A percentile compares a stretch with the other conserved stretches of the same genome.
Conservation (phyloP, 768 basidiomycete genomes). For the Boletus patriciae region DNA sequence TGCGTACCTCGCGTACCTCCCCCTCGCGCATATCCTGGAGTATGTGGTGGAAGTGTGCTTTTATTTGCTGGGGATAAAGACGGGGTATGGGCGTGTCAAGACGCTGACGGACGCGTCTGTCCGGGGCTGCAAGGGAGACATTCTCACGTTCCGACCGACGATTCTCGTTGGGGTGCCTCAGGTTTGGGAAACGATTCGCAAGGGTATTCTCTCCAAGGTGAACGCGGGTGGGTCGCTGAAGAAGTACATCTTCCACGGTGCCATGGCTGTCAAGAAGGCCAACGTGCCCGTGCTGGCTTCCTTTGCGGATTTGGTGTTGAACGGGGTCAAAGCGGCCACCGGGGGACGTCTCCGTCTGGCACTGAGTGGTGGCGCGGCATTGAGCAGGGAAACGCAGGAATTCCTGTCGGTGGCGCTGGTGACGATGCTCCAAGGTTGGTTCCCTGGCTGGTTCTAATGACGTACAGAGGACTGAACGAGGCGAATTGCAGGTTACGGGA, state of each 20-base stretch:
- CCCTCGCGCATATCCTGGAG: constrained; percentile 93
- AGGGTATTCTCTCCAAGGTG: constrained; percentile 86
- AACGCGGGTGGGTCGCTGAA: constrained; percentile 63
- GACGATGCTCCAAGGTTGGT: constrained; percentile 79
- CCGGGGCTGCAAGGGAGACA: constrained; percentile 84
- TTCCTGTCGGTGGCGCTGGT: constrained; percentile 83
- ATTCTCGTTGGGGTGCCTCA: constrained; percentile 95
- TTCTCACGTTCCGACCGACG: constrained; percentile 77
- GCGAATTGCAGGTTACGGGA: constrained; percentile 69
- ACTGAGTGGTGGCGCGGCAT: constrained; percentile 82
- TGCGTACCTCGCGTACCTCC: constrained; percentile 83
- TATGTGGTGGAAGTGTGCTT: constrained; percentile 87
- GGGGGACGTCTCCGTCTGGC: constrained; percentile 84
- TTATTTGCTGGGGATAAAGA: constrained; percentile 73
- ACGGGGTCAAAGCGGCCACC: constrained; percentile 75
- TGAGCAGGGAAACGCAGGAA: constrained; percentile 86
- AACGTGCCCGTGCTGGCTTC: constrained; percentile 62
- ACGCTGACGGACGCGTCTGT: constrained; percentile 95
- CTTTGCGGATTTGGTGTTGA: constrained; percentile 80
- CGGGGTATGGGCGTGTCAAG: constrained; percentile 92
- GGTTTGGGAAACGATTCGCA: constrained; percentile 96
- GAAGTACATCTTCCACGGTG: constrained; percentile 78
- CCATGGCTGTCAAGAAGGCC: constrained; percentile 72
- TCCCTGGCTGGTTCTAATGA: neutral
- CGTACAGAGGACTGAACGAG: constrained; percentile 1